Percentiles rank a stretch among this genome's conserved stretches.
These are phyloP conservation scores for Rosa rugosa DNA, from an alignment of 306 rosid species.

Conservation along the genomic window DNA sequence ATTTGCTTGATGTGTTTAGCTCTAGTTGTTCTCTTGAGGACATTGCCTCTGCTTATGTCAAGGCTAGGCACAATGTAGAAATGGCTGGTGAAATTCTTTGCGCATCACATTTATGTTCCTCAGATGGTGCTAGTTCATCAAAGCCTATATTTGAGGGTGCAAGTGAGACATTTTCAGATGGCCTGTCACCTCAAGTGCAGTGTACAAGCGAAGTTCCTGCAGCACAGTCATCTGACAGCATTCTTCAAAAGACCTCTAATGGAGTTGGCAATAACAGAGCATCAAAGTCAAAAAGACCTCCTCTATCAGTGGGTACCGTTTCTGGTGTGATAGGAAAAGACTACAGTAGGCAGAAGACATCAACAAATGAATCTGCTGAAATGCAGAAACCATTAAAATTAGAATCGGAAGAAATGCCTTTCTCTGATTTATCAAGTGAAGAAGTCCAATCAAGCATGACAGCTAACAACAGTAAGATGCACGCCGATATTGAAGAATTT, in stretches of 20 bases:
- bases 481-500: constrained; percentile 28
- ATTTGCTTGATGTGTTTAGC: constrained; percentile 34
- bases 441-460: constrained; percentile 10
- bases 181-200: constrained; percentile 1
- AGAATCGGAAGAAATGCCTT: constrained; percentile 20
- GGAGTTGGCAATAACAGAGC: constrained; percentile 19
- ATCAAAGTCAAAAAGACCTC: constrained; percentile 22
- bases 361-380: constrained; percentile 16
- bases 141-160: constrained; percentile 15
- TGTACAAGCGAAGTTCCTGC: constrained; percentile 1
- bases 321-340: constrained; percentile 41
- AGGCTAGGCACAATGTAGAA: constrained; percentile 25
- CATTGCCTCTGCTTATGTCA: constrained; percentile 37
- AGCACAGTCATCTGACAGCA: neutral
- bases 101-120: constrained; percentile 3
- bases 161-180: constrained; percentile 12
- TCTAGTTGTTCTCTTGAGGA: constrained; percentile 32
- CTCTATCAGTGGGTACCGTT: constrained; percentile 34
- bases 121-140: constrained; percentile 14
- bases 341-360: constrained; percentile 13
- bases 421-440: constrained; percentile 30
- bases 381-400: constrained; percentile 31
- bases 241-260: constrained; percentile 11
- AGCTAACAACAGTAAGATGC: constrained; percentile 10
- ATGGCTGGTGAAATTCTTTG: constrained; percentile 40